These are phyloP conservation scores for Primulina huaijiensis DNA, from an alignment of 257 asterid genomes.

Conservation along the genomic window DNA sequence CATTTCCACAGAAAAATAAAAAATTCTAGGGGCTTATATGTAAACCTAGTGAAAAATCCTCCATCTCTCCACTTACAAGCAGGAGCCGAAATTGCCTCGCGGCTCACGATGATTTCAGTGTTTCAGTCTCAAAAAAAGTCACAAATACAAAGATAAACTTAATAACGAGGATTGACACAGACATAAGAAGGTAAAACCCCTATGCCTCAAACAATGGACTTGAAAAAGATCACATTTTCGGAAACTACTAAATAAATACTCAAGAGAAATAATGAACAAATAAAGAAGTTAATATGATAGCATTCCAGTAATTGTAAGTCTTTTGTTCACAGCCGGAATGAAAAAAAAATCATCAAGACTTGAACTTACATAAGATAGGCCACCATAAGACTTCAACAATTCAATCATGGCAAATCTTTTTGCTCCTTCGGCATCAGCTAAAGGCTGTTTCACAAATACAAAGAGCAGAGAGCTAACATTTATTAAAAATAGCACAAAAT, in stretches of 20 bases:
- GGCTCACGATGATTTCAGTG: background rate
- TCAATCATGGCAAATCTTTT: conserved; percentile 62
- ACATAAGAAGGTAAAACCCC: background rate
- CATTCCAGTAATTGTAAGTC: background rate
- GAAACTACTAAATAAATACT: background rate
- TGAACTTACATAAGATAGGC: conserved; percentile 77
- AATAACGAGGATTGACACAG: background rate
- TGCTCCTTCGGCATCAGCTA: conserved; percentile 99
- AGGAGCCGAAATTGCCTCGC: background rate
- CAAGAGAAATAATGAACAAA: background rate
- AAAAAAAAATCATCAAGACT: background rate
- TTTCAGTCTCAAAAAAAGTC: background rate
- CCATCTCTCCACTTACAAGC: background rate
- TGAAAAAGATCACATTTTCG: background rate
- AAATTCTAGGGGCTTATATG: background rate
- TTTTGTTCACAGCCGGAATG: background rate
- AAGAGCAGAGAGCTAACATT: conserved; percentile 19
- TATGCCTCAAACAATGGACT: background rate
- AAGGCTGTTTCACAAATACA: conserved; percentile 57
- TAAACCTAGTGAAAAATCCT: background rate
- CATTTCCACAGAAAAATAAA: background rate
- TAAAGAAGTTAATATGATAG: background rate
- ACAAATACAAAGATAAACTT: too few relatives aligned
- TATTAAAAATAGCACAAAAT: background rate
- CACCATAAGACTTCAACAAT: conserved; percentile 71